Conservation (phyloP, 2,329 filamentous ascomycete genomes). For the Periconia macrospinosa region DNA sequence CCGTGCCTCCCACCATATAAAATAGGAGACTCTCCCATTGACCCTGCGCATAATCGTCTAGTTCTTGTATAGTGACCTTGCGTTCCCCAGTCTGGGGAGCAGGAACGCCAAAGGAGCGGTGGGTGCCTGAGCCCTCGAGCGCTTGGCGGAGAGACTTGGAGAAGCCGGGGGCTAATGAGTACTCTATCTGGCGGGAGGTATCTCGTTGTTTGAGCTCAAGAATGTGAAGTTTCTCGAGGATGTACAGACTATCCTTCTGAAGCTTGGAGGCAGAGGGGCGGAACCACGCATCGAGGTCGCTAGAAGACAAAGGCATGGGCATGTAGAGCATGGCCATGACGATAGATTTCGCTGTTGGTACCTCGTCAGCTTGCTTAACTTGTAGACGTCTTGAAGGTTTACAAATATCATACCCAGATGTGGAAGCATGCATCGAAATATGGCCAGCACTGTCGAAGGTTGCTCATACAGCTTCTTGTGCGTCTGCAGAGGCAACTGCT, state of each 20-base stretch:
- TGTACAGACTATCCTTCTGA: constrained; percentile 80
- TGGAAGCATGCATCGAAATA: constrained; percentile 96
- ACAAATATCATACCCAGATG: constrained; percentile 66
- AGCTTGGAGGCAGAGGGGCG: constrained; percentile 70
- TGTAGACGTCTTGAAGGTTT: background rate
- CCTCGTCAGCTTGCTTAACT: constrained; percentile 10
- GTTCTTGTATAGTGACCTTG: constrained; percentile 68
- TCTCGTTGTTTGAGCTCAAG: constrained; percentile 59
- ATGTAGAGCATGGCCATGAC: constrained; percentile 96
- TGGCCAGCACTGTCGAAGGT: constrained; percentile 90
- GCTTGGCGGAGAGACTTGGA: constrained; percentile 80
- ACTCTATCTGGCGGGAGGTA: constrained; percentile 66
- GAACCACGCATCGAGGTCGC: constrained; percentile 85
- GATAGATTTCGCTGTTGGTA: constrained; percentile 76
- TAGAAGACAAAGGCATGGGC: constrained; percentile 74
- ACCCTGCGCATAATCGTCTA: constrained; percentile 82
- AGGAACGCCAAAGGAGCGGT: constrained; percentile 89
- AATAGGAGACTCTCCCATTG: constrained; percentile 97
- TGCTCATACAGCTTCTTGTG: constrained; percentile 93
- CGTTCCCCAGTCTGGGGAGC: constrained; percentile 65
- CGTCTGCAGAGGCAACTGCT: constrained; percentile 84
- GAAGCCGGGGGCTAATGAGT: constrained; percentile 81
- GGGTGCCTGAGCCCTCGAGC: constrained; percentile 81
- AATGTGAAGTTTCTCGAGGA: constrained; percentile 85
- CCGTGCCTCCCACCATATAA: constrained; percentile 84